phyloP scores from a whole-genome alignment of 1,139 yeast species.

The Torulaspora pretoriensis region DNA sequence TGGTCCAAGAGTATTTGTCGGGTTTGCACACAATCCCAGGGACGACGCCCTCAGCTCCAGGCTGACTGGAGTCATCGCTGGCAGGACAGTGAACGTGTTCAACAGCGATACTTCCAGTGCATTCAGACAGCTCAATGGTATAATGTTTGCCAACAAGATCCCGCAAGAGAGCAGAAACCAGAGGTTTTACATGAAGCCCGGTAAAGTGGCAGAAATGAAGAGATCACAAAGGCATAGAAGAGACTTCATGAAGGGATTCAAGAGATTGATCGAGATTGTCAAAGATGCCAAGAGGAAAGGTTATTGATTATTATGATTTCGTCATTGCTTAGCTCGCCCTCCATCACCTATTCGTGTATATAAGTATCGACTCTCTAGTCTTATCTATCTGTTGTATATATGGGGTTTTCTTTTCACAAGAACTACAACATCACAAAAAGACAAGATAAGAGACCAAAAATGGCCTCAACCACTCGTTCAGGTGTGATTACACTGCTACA shows the following conservation, averaged over 20 bases:
- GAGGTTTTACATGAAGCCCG: slow-evolving; percentile 46
- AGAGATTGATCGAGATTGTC: slow-evolving; percentile 44
- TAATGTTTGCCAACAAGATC: slow-evolving; percentile 40
- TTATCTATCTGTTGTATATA: neutral
- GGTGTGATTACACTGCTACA: slow-evolving; percentile 56
- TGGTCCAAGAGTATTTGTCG: slow-evolving; percentile 1
- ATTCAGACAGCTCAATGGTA: slow-evolving; percentile 36
- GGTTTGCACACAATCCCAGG: slow-evolving; percentile 12
- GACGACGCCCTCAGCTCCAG: slow-evolving; percentile 33
- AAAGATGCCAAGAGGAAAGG: slow-evolving; percentile 54
- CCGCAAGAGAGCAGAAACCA: slow-evolving; percentile 40
- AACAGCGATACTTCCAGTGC: slow-evolving; percentile 40
- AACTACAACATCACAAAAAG: neutral
- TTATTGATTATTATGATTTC: slow-evolving; percentile 31
- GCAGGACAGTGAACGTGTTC: slow-evolving; percentile 43
- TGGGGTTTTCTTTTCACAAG: neutral
- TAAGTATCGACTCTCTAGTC: slow-evolving; percentile 1
- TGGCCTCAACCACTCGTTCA: slow-evolving; percentile 32
- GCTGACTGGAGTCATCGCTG: slow-evolving; percentile 44
- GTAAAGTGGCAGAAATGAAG: slow-evolving; percentile 43
- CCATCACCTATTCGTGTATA: slow-evolving; percentile 7
- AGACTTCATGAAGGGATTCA: slow-evolving; percentile 47
- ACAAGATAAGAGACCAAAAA: slow-evolving; percentile 1
- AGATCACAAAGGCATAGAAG: slow-evolving; percentile 45
- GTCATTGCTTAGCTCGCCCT: neutral